A percentile compares a stretch with the other conserved stretches of the same genome.
phyloP scores from a whole-genome alignment of 1,139 yeast species.

The Pichia sp. region DNA sequence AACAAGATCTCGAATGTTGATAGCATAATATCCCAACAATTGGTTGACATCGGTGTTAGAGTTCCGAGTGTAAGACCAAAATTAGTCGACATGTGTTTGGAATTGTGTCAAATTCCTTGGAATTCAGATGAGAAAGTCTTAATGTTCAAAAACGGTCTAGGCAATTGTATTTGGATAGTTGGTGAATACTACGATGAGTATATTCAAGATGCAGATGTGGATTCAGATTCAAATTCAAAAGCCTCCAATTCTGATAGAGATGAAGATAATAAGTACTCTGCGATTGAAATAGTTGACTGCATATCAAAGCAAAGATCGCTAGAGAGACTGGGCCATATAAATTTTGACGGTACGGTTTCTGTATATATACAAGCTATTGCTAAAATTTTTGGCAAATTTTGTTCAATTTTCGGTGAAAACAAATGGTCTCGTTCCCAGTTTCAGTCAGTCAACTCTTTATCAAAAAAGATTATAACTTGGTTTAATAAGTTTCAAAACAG shows the following conservation, averaged over 20 bases:
- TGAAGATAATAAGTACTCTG: slow-evolving; percentile 18
- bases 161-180: slow-evolving; percentile 63
- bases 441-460: slow-evolving; percentile 17
- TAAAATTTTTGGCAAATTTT: slow-evolving; percentile 41
- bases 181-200: slow-evolving; percentile 54
- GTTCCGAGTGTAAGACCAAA: slow-evolving; percentile 67
- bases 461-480: slow-evolving; percentile 26
- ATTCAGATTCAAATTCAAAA: slow-evolving; percentile 23
- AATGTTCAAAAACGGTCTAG: slow-evolving; percentile 39
- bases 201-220: slow-evolving; percentile 18
- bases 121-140: slow-evolving; percentile 19
- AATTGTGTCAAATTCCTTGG: slow-evolving; percentile 20
- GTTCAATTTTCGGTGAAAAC: slow-evolving; percentile 17
- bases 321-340: slow-evolving; percentile 15
- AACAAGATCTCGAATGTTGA: slow-evolving; percentile 44
- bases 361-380: slow-evolving; percentile 46
- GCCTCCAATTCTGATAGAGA: slow-evolving; percentile 14
- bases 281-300: slow-evolving; percentile 22
- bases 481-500: slow-evolving; percentile 38
- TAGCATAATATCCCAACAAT: slow-evolving; percentile 58
- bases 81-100: slow-evolving; percentile 27
- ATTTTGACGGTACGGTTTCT: slow-evolving; percentile 25
- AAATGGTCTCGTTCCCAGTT: slow-evolving; percentile 25
- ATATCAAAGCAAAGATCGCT: slow-evolving; percentile 21
- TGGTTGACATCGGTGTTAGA: slow-evolving; percentile 68